Evolutionary conservation across 139 green algal species (phyloP).

Genomic region (Chlamydomonas sphaeroides): DNA sequence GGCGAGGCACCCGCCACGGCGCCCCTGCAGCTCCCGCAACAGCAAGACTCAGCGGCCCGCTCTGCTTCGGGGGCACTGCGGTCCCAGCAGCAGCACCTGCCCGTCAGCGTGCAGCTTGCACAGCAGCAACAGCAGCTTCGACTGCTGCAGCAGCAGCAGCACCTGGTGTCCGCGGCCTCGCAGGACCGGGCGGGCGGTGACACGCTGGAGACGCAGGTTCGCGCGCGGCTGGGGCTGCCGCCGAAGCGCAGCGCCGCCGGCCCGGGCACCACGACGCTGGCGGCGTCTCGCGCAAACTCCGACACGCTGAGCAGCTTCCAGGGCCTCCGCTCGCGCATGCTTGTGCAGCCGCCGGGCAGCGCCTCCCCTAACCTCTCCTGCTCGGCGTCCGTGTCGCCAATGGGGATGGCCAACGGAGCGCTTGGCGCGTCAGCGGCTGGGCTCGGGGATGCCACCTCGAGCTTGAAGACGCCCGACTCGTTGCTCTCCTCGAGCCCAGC

Average conservation of each 20-base stretch:
- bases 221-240: conserved; percentile 7
- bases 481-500: neutral
- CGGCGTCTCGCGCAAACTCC: too few relatives aligned
- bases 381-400: too few relatives aligned
- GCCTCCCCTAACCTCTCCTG: neutral
- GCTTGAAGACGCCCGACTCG: too few relatives aligned
- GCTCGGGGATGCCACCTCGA: too few relatives aligned
- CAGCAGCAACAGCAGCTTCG: neutral
- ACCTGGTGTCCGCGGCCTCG: neutral
- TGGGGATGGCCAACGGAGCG: too few relatives aligned
- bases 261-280: too few relatives aligned
- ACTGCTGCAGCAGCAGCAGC: conserved; percentile 11
- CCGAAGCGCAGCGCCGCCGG: conserved; percentile 7
- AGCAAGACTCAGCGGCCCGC: neutral
- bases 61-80: neutral
- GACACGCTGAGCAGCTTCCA: too few relatives aligned
- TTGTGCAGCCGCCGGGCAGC: too few relatives aligned
- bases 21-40: neutral
- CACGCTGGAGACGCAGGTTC: conserved; percentile 7
- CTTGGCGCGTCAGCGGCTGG: neutral
- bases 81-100: neutral
- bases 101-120: neutral
- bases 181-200: neutral
- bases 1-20: too few relatives aligned
- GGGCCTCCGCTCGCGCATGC: too few relatives aligned